A percentile compares a stretch with the other conserved stretches of the same genome.
Evolutionary conservation across 306 rosid genomes (phyloP).

Genomic region (Alnus rubra): DNA sequence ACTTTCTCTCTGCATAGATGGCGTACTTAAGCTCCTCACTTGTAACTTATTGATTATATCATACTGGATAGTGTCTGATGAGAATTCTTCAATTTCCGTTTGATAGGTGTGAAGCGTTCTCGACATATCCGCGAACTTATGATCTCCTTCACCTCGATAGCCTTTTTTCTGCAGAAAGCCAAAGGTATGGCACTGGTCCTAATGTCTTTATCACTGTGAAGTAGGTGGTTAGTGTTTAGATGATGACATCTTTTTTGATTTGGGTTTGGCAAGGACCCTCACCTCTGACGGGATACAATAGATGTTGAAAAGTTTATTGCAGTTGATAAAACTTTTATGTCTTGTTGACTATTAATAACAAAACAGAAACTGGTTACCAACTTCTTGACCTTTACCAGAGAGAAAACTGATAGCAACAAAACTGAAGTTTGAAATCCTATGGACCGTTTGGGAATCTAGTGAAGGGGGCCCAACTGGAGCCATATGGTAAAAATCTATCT

Average conservation of each 20-base stretch:
- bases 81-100: slow-evolving; percentile 27
- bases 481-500: not conserved
- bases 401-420: not conserved
- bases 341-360: not conserved
- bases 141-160: slow-evolving; percentile 97
- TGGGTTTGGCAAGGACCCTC: not conserved
- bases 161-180: slow-evolving; percentile 85
- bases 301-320: not conserved
- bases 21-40: not conserved
- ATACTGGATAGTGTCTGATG: slow-evolving; percentile 10
- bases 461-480: not conserved
- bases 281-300: not conserved
- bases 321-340: not conserved
- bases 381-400: not conserved
- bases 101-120: slow-evolving; percentile 96
- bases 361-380: slow-evolving; percentile 3
- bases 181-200: slow-evolving; percentile 58
- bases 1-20: not conserved
- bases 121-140: slow-evolving; percentile 95
- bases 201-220: not conserved
- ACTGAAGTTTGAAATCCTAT: not conserved
- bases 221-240: not conserved
- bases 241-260: not conserved
- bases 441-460: not conserved
- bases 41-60: not conserved